These are phyloP conservation scores for Metrosideros polymorpha DNA, from an alignment of 441 rosid species.

Conservation along the genomic window DNA sequence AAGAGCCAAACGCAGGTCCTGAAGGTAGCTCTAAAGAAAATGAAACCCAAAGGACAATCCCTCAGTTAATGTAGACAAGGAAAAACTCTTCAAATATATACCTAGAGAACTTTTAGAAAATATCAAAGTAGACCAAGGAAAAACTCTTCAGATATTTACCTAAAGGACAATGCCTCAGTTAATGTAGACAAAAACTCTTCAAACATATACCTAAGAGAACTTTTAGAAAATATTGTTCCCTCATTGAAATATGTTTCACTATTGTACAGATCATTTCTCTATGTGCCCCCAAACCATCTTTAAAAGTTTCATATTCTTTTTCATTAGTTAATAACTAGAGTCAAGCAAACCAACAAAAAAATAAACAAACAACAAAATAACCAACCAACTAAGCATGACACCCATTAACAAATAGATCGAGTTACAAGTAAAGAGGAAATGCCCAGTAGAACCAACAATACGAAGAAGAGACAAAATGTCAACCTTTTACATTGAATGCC, in stretches of 20 bases:
- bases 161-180: not conserved
- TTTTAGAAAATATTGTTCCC: not conserved
- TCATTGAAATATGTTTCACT: not conserved
- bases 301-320: not conserved
- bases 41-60: not conserved
- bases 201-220: not conserved
- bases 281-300: not conserved
- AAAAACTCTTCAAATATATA: not conserved
- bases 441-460: not conserved
- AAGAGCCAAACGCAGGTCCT: not conserved
- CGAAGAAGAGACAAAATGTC: not conserved
- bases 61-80: not conserved
- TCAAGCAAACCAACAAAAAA: not conserved
- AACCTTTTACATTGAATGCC: not conserved
- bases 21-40: not conserved
- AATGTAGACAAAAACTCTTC: not conserved
- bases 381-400: not conserved
- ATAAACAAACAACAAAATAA: not conserved
- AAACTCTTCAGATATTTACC: not conserved
- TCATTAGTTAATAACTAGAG: not conserved
- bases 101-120: not conserved
- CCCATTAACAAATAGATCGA: not conserved
- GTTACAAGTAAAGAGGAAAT: not conserved
- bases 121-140: not conserved
- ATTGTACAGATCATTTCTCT: not conserved